Base-by-base conservation (phyloP, 257 asterid genomes). In the Nicotiana attenuata region DNA sequence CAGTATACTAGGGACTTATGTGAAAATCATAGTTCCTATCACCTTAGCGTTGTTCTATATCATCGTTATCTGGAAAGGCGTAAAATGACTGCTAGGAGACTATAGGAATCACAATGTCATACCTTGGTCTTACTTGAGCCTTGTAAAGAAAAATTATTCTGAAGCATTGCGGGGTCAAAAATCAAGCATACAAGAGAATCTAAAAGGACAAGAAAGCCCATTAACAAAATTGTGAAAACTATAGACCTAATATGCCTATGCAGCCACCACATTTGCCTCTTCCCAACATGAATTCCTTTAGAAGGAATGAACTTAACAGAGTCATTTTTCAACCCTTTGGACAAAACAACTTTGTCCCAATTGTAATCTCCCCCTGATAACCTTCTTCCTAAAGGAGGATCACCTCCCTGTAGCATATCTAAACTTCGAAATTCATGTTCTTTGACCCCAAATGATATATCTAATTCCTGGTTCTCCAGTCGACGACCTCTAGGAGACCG, bases 121-220 rank as follows among this genome's bases (percentile, higher is more conserved):
- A 90, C 98, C 97, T 89, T 81, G 17, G 83, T 81, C 29, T 73
- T 80, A 13, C 60, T 9, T 13, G 86, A 81, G 24, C 84, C 81
- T 68, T 59, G 73, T 55, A 89, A 82, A 71, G 86, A 35, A 41
- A 85, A 88, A 83, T 66, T 82, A 65, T 33, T 85, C 83, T 81
- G 89, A 80, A 87, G 84, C 60, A 89, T 82, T 1, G 60, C 35
- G 8, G 89, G 87, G 83, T 94, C 90, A 81, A 91, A 85, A 85
- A 88, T 78, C 35, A 93, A 89, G 85, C 85, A 89, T 89, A 92
- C 71, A 53, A 93, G 83, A 2, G 94, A 89, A 83, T 95, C 99
- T 84, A 94, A 78, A 31, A 89, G 63, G 80, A 81, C 87, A 81
- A 96, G 85, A 84, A 90, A 85, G 3, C 89, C 88, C 82, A 88